phyloP scores from a whole-genome alignment of 2,329 filamentous ascomycete genomes.

The Domatiomyces globalis region DNA sequence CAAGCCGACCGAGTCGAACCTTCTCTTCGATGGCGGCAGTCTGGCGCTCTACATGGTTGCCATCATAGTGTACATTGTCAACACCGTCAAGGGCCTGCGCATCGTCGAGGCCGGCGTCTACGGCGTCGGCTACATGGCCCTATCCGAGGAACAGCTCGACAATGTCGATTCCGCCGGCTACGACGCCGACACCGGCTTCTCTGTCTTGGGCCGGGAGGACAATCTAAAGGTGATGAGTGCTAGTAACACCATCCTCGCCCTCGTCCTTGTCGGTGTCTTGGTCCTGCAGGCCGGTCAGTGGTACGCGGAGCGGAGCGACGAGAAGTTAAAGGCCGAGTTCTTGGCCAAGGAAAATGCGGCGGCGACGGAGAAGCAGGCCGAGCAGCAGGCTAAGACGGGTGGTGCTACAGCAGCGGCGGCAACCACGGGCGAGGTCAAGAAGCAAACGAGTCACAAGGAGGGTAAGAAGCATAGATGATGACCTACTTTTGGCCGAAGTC shows the following conservation, averaged over 20 bases:
- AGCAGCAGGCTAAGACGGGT: constrained; percentile 2
- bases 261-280: constrained; percentile 81
- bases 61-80: constrained; percentile 83
- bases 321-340: constrained; percentile 53
- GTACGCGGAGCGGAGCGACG: constrained; percentile 93
- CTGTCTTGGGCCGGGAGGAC: constrained; percentile 70
- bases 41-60: constrained; percentile 68
- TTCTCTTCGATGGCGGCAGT: constrained; percentile 74
- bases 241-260: constrained; percentile 87
- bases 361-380: constrained; percentile 8
- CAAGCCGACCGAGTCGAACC: constrained; percentile 82
- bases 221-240: constrained; percentile 80
- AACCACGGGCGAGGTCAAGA: constrained; percentile 11
- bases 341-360: constrained; percentile 29
- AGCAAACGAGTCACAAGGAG: constrained; percentile 16
- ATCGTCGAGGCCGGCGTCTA: constrained; percentile 64
- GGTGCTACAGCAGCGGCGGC: constrained; percentile 3
- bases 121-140: constrained; percentile 26
- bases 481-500: not conserved
- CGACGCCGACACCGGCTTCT: constrained; percentile 26
- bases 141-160: constrained; percentile 26
- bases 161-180: constrained; percentile 13
- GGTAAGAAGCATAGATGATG: constrained; percentile 23
- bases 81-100: constrained; percentile 88
- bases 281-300: constrained; percentile 93